A percentile compares a stretch with the other conserved stretches of the same genome.
phyloP scores from a whole-genome alignment of 352 stramenopile species.

The Globisporangium spinosum region DNA sequence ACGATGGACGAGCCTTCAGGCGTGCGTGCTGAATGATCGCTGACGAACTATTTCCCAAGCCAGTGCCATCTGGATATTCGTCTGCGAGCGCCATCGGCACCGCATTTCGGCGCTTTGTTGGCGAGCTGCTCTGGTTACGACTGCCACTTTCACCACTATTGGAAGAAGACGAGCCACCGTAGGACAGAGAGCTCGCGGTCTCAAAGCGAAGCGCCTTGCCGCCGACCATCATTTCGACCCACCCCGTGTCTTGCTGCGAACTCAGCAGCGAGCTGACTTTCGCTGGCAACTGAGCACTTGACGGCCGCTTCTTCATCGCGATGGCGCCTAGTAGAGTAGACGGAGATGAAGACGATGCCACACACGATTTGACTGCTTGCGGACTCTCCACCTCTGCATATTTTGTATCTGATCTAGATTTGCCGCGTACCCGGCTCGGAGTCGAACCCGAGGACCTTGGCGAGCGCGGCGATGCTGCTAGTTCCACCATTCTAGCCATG shows the following conservation, averaged over 20 bases:
- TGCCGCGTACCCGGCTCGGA: background rate
- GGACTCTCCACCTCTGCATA: background rate
- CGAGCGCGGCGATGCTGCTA: background rate
- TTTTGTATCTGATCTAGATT: background rate
- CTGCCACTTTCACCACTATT: background rate
- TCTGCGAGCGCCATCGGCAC: constrained; percentile 18
- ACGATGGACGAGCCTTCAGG: constrained; percentile 14
- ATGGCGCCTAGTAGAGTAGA: background rate
- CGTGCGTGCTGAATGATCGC: background rate
- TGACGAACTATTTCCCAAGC: background rate
- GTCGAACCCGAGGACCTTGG: background rate
- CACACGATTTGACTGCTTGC: background rate
- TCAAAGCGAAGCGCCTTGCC: constrained; percentile 43
- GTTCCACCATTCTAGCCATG: background rate
- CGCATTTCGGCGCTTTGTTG: constrained; percentile 16
- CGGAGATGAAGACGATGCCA: background rate
- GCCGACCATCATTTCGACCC: constrained; percentile 37
- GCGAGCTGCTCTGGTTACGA: background rate
- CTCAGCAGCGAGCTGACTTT: background rate
- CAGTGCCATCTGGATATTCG: background rate
- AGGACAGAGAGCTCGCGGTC: constrained; percentile 13
- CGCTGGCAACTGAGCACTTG: constrained; percentile 22
- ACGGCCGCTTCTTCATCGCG: constrained; percentile 18
- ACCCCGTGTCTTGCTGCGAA: constrained; percentile 17
- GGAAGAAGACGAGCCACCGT: background rate